Base-by-base conservation (phyloP, 164 flowering plant genomes). In the Buxus sempervirens region DNA sequence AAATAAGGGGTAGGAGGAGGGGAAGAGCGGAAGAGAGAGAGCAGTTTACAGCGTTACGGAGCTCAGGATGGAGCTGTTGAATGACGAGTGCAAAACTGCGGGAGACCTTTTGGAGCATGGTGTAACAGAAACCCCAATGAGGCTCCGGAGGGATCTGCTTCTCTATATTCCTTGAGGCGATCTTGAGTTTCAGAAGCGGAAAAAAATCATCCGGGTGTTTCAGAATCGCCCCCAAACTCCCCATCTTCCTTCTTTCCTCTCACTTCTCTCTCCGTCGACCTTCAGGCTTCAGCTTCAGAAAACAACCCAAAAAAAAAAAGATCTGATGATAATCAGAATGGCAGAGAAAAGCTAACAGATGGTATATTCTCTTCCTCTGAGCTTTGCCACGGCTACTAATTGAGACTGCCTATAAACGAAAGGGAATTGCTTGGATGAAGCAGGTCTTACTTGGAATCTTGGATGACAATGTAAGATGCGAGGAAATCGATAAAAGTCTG, bases 21-120 rank as follows among this genome's bases (percentile, higher is more conserved):
- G 55, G 18, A 24, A 61, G 18, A 36, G 45, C 38, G 49, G 19
- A 1, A 53, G 21, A 69, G 36, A 27, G 36, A 36, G 41, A 0
- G 59, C 48, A 26, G 63, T 82, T 65, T 69, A 94, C 97, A 25
- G 97, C 94, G 76, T 95, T 76, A 0, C 97, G 90, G 64, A 95
- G 96, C 66, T 95, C 85, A 36, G 87, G 62, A 38, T 73, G 84
- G 27, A 94, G 96, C 79, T 92, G 97, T 69, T 95, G 98, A 74
- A 95, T 92, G 27, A 92, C 96, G 72, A 95, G 85, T 19, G 83
- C 82, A 64, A 95, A 95, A 69, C 96, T 90, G 15, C 92, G 80
- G 51, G 97, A 90, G 62, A 95, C 98, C 76, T 87, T 90, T 48
- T 80, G 92, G 58, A 95, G 96, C 96, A 95, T 86, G 16, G 91